Percentiles rank a stretch among this genome's conserved stretches.
Conservation (phyloP, 306 rosid genomes). For the Vigna angularis region DNA sequence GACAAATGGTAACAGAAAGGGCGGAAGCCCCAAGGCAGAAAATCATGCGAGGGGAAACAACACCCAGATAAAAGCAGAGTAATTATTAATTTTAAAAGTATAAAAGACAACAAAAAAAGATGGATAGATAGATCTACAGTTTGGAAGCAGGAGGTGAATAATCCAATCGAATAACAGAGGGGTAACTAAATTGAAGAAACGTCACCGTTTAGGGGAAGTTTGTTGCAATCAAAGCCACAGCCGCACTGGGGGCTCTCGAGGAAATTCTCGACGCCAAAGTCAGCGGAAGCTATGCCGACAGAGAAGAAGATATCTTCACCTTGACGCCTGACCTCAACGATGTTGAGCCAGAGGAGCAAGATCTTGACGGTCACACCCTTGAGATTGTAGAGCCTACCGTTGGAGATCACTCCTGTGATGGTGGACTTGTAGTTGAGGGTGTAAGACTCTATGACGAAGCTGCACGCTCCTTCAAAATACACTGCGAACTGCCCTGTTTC, state of each 20-base stretch:
- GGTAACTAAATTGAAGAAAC: slow-evolving; percentile 39
- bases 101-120: not conserved
- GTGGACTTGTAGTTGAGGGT: slow-evolving; percentile 54
- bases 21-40: slow-evolving; percentile 10
- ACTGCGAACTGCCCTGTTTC: slow-evolving; percentile 56
- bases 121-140: slow-evolving; percentile 28
- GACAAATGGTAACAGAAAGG: slow-evolving; percentile 14
- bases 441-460: slow-evolving; percentile 50
- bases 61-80: not conserved
- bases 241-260: slow-evolving; percentile 52
- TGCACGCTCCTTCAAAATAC: slow-evolving; percentile 47
- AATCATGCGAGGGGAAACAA: not conserved
- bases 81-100: not conserved
- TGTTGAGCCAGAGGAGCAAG: slow-evolving; percentile 58
- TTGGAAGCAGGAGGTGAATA: not conserved
- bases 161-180: not conserved
- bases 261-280: slow-evolving; percentile 39
- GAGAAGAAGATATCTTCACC: slow-evolving; percentile 57
- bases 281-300: slow-evolving; percentile 46
- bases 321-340: slow-evolving; percentile 53
- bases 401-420: slow-evolving; percentile 55
- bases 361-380: slow-evolving; percentile 67
- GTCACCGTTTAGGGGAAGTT: slow-evolving; percentile 20
- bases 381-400: slow-evolving; percentile 48
- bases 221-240: slow-evolving; percentile 46